Conservation (phyloP, 108 stramenopile genomes). For the Skeletonema costatum region DNA sequence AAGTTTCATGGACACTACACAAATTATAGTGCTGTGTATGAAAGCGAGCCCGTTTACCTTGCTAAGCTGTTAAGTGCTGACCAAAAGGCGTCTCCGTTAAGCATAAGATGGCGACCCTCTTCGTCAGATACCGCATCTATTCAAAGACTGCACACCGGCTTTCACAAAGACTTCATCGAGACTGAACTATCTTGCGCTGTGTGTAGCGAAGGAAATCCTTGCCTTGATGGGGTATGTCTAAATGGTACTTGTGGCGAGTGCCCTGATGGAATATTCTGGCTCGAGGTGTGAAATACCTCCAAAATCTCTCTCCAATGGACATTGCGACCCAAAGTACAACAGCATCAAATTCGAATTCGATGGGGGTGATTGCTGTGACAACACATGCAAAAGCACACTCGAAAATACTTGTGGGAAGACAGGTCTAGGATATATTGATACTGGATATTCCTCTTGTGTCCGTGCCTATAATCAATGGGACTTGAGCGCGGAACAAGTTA, state of each 20-base stretch:
- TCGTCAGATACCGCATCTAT: neutral
- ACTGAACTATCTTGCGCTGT: neutral
- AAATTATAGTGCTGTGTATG: neutral
- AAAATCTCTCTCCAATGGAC: neutral
- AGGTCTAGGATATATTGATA: neutral
- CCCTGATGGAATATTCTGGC: neutral
- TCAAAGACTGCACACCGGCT: neutral
- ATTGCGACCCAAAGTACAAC: neutral
- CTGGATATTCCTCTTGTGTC: neutral
- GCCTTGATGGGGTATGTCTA: neutral
- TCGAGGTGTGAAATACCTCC: neutral
- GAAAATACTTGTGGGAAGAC: constrained; percentile 12
- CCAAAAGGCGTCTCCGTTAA: neutral
- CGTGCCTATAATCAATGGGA: neutral
- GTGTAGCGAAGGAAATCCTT: neutral
- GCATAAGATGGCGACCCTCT: neutral
- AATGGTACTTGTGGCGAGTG: neutral
- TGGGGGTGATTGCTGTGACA: constrained; percentile 14
- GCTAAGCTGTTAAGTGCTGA: neutral
- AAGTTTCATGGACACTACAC: neutral
- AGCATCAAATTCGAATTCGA: neutral
- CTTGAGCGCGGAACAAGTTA: neutral
- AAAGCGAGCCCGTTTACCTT: neutral
- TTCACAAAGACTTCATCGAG: neutral
- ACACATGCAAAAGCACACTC: neutral